Percentiles rank a stretch among this genome's conserved stretches.
Evolutionary conservation across 2,329 filamentous ascomycete genomes (phyloP).

Genomic region (Penicillium sp.): DNA sequence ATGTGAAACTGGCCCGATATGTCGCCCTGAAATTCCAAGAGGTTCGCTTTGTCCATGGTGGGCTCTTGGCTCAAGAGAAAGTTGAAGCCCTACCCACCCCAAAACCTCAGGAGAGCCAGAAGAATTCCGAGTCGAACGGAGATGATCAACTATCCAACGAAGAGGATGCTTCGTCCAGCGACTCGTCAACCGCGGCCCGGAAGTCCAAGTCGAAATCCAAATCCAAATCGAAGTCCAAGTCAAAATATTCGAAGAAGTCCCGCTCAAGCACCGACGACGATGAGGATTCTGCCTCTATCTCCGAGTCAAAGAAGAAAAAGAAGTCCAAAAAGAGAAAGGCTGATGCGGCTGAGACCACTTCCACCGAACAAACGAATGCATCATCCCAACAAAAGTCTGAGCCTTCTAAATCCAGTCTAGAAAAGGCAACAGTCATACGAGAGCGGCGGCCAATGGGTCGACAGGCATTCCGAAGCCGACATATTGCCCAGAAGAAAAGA

Average conservation of each 20-base stretch:
- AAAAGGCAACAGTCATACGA: conserved; percentile 47
- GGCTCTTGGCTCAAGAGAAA: conserved; percentile 64
- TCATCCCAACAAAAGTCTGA: background rate
- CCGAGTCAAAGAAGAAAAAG: conserved; percentile 31
- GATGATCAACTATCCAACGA: conserved; percentile 6
- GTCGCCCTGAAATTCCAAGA: conserved; percentile 73
- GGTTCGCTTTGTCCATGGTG: conserved; percentile 86
- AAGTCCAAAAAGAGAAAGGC: conserved; percentile 38
- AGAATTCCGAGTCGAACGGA: conserved; percentile 41
- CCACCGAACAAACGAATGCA: background rate
- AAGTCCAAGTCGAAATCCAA: conserved; percentile 19
- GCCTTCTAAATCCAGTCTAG: background rate
- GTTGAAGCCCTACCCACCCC: conserved; percentile 36
- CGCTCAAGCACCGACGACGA: conserved; percentile 18
- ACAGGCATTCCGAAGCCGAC: conserved; percentile 73
- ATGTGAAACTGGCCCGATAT: conserved; percentile 71
- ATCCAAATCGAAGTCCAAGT: conserved; percentile 18
- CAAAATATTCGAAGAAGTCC: conserved; percentile 22
- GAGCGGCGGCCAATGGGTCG: conserved; percentile 55
- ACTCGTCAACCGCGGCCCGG: conserved; percentile 8
- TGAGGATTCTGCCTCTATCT: conserved; percentile 12
- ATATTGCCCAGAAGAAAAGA: conserved; percentile 85
- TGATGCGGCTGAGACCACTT: conserved; percentile 25
- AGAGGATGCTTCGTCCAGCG: conserved; percentile 7
- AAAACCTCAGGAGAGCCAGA: conserved; percentile 53